Conservation (phyloP, 257 asterid genomes). For the Parsonsia alboflavescens region DNA sequence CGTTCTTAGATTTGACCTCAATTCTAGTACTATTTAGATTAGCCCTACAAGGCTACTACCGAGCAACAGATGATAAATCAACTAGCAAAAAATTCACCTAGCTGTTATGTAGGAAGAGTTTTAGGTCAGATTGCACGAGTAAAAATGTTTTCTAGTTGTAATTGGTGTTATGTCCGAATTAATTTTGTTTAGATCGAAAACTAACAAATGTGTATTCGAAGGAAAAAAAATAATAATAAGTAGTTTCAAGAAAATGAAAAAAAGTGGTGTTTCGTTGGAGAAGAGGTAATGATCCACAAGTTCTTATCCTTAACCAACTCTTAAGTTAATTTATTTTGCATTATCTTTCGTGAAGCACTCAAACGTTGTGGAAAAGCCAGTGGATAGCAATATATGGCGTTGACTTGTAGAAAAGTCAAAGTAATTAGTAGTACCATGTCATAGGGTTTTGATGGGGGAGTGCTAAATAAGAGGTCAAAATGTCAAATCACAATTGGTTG, state of each 20-base stretch:
- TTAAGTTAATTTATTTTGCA: neutral
- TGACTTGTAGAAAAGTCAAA: conserved; percentile 5
- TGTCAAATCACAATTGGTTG: conserved; percentile 7
- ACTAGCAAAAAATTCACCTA: too few relatives aligned
- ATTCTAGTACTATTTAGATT: neutral
- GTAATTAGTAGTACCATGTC: neutral
- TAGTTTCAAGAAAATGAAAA: too few relatives aligned
- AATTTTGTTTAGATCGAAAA: too few relatives aligned
- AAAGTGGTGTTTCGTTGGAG: too few relatives aligned
- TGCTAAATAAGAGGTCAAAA: too few relatives aligned
- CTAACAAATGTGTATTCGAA: too few relatives aligned
- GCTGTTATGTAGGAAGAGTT: too few relatives aligned
- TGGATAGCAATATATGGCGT: neutral
- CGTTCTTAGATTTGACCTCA: neutral
- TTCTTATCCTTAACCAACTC: neutral
- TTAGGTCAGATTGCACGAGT: too few relatives aligned
- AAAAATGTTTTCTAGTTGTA: too few relatives aligned
- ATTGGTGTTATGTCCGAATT: too few relatives aligned
- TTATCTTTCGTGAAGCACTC: conserved; percentile 3
- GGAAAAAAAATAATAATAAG: too few relatives aligned
- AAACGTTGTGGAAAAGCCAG: conserved; percentile 1
- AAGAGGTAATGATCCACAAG: neutral
- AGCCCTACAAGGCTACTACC: neutral
- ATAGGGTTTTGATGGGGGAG: neutral
- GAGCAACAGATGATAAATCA: too few relatives aligned